phyloP scores from a whole-genome alignment of 441 rosid species.

The Eruca vesicaria region DNA sequence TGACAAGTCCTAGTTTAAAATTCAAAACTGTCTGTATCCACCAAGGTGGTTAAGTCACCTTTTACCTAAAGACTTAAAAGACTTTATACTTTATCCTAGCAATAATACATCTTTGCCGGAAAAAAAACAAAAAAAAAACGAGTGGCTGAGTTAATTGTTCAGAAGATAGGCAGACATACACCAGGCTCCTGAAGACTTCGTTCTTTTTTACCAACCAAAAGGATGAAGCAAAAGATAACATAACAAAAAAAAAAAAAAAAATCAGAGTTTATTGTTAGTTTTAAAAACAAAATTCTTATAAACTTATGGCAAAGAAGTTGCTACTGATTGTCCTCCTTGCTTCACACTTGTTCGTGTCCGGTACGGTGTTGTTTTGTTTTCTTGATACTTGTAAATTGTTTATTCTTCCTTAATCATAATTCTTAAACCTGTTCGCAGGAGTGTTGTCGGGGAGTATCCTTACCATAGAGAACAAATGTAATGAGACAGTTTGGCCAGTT shows the following conservation, averaged over 20 bases:
- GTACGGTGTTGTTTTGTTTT: slow-evolving; percentile 1
- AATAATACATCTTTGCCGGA: neutral
- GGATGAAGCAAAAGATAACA: neutral
- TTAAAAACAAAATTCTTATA: neutral
- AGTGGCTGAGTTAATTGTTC: neutral
- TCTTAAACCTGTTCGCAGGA: neutral
- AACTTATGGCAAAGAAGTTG: neutral
- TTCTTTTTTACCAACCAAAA: neutral
- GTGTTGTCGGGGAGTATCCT: slow-evolving; percentile 9
- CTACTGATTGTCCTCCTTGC: neutral
- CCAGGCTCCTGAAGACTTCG: neutral
- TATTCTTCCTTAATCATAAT: neutral
- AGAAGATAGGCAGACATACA: neutral
- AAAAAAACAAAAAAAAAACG: neutral
- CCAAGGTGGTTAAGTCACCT: neutral
- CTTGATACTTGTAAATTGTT: neutral
- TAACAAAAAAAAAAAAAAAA: neutral
- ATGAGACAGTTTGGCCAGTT: slow-evolving; percentile 24
- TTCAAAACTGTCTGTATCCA: neutral
- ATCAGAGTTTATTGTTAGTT: neutral
- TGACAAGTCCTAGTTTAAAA: neutral
- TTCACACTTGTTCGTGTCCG: slow-evolving; percentile 7
- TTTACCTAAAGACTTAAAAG: neutral
- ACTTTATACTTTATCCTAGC: neutral
- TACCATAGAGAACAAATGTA: slow-evolving; percentile 28